Evolutionary conservation across 805 yeast genomes (phyloP).

Genomic region (Phaffomyces thermotolerans): DNA sequence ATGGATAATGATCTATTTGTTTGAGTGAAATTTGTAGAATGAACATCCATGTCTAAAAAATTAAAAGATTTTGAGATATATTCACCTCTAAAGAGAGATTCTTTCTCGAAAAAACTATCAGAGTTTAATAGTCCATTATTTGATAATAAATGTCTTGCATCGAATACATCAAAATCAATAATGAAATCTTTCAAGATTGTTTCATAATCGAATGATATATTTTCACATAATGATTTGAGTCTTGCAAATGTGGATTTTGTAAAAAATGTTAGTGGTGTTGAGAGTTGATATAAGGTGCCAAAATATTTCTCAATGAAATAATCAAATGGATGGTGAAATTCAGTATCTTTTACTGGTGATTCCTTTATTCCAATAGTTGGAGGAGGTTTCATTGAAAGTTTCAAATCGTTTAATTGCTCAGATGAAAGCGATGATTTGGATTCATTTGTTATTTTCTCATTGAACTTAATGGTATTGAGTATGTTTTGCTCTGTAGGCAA

Average conservation of each 20-base stretch:
- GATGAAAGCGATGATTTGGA: slow-evolving; percentile 1
- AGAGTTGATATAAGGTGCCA: slow-evolving; percentile 27
- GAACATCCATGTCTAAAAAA: slow-evolving; percentile 21
- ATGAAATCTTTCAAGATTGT: slow-evolving; percentile 25
- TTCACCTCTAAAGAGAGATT: slow-evolving; percentile 21
- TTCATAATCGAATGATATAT: slow-evolving; percentile 18
- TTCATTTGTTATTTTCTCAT: neutral
- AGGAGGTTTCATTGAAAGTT: slow-evolving; percentile 22
- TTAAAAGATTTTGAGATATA: slow-evolving; percentile 23
- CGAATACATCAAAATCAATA: slow-evolving; percentile 33
- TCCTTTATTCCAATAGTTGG: slow-evolving; percentile 12
- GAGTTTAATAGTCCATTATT: slow-evolving; percentile 25
- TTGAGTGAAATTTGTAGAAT: slow-evolving; percentile 17
- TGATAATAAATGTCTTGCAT: slow-evolving; percentile 30
- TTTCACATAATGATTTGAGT: slow-evolving; percentile 35
- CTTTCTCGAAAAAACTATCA: slow-evolving; percentile 18
- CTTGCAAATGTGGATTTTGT: slow-evolving; percentile 44
- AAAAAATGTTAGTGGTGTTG: slow-evolving; percentile 33
- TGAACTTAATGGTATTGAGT: neutral
- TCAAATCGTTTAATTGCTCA: slow-evolving; percentile 10
- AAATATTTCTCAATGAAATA: slow-evolving; percentile 28
- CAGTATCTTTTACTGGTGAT: slow-evolving; percentile 14
- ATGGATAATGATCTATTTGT: slow-evolving; percentile 24
- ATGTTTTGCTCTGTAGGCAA: neutral
- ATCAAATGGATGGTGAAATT: slow-evolving; percentile 21